Evolutionary conservation across 2,329 filamentous ascomycete species (phyloP), one percentile per base, ranked within the genome.

Genomic region (Paecilomyces sp.): DNA sequence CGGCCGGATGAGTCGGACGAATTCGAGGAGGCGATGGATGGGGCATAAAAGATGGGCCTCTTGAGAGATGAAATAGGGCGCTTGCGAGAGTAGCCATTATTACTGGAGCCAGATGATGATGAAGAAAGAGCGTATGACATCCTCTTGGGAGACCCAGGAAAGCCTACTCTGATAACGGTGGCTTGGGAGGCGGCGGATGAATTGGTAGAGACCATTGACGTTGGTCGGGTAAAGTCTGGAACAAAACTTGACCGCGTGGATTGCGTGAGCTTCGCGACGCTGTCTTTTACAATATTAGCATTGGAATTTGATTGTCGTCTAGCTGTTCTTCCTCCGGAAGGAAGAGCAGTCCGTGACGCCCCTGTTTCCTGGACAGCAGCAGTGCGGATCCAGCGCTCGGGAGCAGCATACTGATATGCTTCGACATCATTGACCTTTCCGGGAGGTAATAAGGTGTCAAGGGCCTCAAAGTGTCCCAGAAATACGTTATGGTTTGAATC

Each of bases 321-420:
- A 12, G 65, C 70, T 9, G 77, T 77, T 11, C 77, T 72, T 12
- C 76, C 75, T 28, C 77, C 77, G 2, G 76, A 78, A 30, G 73
- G 76, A 15, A 77, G 72, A 3, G 65, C 58, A 36, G 72, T 67
- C 51, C 68, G 66, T 12, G 68, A 58, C 8, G 70, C 64, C 9
- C 66, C 67, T 54, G 64, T 67, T 67, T 71, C 76, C 53, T 75
- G 74, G 5, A 76, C 63, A 24, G 70, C 74, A 4, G 67, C 67
- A 30, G 69, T 74, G 56, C 69, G 76, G 55, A 70, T 72, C 76
- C 79, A 80, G 54, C 78, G 77, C 59, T 88, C 85, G 3, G 85
- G 84, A 0, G 84, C 80, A 3, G 80, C 78, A 65, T 87, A 86
- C 53, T 85, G 80, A 67, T 86, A 86, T 7, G 77, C 73, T 63